A percentile compares a stretch with the other conserved stretches of the same genome.
Conservation (phyloP, 2,329 filamentous ascomycete genomes). For the Talaromyces sp. region DNA sequence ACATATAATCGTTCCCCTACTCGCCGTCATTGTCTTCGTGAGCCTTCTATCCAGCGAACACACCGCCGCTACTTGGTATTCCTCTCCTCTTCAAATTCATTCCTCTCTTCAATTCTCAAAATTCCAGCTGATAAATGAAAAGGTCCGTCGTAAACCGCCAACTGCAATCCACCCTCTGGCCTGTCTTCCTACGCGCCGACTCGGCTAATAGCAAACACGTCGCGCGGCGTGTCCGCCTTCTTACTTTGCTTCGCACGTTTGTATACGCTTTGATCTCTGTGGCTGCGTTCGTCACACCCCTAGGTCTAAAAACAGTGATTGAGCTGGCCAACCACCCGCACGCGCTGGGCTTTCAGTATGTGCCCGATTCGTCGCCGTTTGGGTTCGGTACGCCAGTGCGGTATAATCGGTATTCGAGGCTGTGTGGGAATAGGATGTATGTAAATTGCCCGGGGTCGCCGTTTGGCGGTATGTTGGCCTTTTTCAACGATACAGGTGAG, state of each 20-base stretch:
- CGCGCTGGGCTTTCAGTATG: background rate
- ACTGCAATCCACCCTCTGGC: conserved; percentile 1
- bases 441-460: background rate
- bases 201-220: background rate
- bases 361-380: background rate
- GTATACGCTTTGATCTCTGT: background rate
- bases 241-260: background rate
- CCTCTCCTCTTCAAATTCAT: too few species aligned
- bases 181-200: background rate
- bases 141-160: conserved; percentile 1
- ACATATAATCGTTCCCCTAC: background rate
- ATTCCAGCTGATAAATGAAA: too few species aligned
- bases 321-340: background rate
- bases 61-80: background rate
- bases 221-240: background rate
- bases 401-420: background rate
- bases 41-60: background rate
- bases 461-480: background rate
- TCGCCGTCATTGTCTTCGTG: background rate
- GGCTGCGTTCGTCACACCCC: background rate
- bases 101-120: too few species aligned
- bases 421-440: background rate
- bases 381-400: background rate
- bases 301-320: background rate
- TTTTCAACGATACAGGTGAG: background rate